A percentile compares a stretch with the other conserved stretches of the same genome.
Conservation (phyloP, 1,284 basidiomycete genomes). For the Farysia itapuensis region DNA sequence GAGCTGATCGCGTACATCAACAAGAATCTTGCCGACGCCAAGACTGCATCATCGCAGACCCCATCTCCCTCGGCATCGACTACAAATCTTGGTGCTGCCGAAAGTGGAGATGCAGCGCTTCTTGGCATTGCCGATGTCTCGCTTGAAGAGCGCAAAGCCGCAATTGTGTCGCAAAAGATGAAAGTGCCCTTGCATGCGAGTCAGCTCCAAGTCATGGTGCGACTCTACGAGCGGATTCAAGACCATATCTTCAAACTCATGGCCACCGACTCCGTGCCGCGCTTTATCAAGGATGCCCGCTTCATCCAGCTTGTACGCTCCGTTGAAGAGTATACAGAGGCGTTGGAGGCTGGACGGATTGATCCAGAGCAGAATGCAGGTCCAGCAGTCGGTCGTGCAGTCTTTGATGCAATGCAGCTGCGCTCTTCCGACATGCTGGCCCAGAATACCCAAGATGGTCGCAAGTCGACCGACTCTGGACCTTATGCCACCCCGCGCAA, state of each 20-base stretch:
- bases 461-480: conserved; percentile 26
- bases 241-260: conserved; percentile 93
- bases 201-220: conserved; percentile 89
- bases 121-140: conserved; percentile 6
- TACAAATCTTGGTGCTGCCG: conserved; percentile 9
- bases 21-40: conserved; percentile 60
- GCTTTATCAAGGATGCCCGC: conserved; percentile 52
- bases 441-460: conserved; percentile 18
- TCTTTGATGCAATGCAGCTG: conserved; percentile 51
- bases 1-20: conserved; percentile 90
- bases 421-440: conserved; percentile 25
- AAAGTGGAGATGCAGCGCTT: conserved; percentile 7
- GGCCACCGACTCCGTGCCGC: conserved; percentile 93
- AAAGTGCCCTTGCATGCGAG: conserved; percentile 61
- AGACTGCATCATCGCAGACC: conserved; percentile 4
- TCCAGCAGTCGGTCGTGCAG: conserved; percentile 40
- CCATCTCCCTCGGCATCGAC: conserved; percentile 22
- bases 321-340: conserved; percentile 56
- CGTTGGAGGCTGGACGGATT: conserved; percentile 46
- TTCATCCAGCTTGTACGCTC: conserved; percentile 50
- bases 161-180: conserved; percentile 29
- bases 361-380: conserved; percentile 42
- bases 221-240: conserved; percentile 93
- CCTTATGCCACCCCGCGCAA: too few relatives aligned
- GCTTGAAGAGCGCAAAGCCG: conserved; percentile 67